These are phyloP conservation scores for Globisporangium irregulare DNA, from an alignment of 352 stramenopile genomes.

Conservation along the genomic window DNA sequence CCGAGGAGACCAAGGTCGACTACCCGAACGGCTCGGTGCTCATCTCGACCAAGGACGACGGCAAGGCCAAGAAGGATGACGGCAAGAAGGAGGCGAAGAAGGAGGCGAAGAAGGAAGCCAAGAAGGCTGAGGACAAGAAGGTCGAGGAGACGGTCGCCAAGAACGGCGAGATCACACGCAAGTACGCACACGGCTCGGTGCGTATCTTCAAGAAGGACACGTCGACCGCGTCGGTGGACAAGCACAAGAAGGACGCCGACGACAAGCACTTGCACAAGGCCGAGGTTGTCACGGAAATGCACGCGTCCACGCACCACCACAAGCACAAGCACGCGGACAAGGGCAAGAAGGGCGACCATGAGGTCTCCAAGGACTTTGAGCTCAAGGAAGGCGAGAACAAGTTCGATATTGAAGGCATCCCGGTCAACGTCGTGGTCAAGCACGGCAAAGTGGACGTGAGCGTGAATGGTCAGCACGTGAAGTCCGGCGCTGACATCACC, in stretches of 20 bases:
- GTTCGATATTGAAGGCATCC: slow-evolving; percentile 17
- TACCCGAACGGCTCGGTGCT: slow-evolving; percentile 35
- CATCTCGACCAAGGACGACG: slow-evolving; percentile 21
- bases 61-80: slow-evolving; percentile 7
- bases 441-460: slow-evolving; percentile 17
- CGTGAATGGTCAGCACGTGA: slow-evolving; percentile 19
- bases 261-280: slow-evolving; percentile 8
- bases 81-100: slow-evolving; percentile 21
- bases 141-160: slow-evolving; percentile 10
- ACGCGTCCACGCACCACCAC: slow-evolving; percentile 12
- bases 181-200: slow-evolving; percentile 54
- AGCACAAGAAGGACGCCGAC: slow-evolving; percentile 20
- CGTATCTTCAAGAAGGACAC: slow-evolving; percentile 29
- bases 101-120: slow-evolving; percentile 21
- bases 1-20: slow-evolving; percentile 25
- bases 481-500: slow-evolving; percentile 10
- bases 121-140: slow-evolving; percentile 18
- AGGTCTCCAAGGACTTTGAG: slow-evolving; percentile 17
- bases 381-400: slow-evolving; percentile 19
- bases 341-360: slow-evolving; percentile 1
- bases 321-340: slow-evolving; percentile 11
- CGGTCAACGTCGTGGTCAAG: slow-evolving; percentile 16
- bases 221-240: background rate
- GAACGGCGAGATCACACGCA: slow-evolving; percentile 39
- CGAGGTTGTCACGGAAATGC: slow-evolving; percentile 10